A percentile compares a stretch with the other conserved stretches of the same genome.
Conservation (phyloP, 495 filamentous ascomycete genomes). For the Aspergillus cristatus region DNA sequence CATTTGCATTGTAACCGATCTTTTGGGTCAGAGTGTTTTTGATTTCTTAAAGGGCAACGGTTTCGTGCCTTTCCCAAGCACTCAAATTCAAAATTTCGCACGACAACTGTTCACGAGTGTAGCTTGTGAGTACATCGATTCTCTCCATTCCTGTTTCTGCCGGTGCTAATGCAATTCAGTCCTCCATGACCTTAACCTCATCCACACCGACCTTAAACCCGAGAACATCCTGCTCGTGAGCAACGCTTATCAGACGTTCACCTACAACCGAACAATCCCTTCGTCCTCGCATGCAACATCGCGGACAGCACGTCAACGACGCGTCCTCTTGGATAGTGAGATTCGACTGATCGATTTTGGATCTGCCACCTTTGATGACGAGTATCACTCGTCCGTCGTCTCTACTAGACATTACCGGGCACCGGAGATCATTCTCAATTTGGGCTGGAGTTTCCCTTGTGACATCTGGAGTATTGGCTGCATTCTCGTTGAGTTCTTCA, state of each 20-base stretch:
- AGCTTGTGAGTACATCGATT: constrained; percentile 63
- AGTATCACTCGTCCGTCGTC: constrained; percentile 96
- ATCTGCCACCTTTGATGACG: constrained; percentile 94
- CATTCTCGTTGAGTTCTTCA: constrained; percentile 98
- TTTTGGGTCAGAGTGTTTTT: constrained; percentile 94
- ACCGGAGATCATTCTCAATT: constrained; percentile 91
- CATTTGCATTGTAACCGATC: constrained; percentile 97
- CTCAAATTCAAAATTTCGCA: constrained; percentile 94
- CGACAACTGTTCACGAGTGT: constrained; percentile 96
- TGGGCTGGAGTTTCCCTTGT: constrained; percentile 96
- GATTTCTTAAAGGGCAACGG: constrained; percentile 93
- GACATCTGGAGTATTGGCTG: constrained; percentile 99
- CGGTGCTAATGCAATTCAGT: constrained; percentile 45
- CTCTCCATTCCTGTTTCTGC: background rate
- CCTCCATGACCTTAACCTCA: constrained; percentile 93
- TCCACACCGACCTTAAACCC: constrained; percentile 96
- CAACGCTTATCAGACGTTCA: constrained; percentile 88
- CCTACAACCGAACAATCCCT: constrained; percentile 88
- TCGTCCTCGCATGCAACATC: constrained; percentile 71
- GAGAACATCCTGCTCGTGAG: constrained; percentile 95
- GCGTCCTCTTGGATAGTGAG: constrained; percentile 87
- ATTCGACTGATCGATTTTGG: constrained; percentile 98
- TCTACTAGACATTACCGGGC: constrained; percentile 94
- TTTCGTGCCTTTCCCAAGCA: constrained; percentile 98
- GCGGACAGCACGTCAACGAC: constrained; percentile 74